Evolutionary conservation across 1,284 basidiomycete species (phyloP), one percentile per base, ranked within the genome.

Genomic region (Exobasidium cylindrosporum): DNA sequence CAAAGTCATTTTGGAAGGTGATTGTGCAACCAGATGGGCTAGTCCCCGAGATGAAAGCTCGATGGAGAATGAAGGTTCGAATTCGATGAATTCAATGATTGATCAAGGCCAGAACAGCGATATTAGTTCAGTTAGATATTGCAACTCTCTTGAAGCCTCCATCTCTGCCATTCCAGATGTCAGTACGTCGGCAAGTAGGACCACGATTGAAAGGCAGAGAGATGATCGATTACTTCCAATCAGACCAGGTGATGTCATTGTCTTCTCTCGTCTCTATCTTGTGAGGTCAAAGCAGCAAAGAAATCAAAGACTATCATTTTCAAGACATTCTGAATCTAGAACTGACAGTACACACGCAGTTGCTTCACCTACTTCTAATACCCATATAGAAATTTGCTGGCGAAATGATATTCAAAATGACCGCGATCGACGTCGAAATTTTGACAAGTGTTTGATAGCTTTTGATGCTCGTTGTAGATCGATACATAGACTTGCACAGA

Each of bases 361-460:
- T 44, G 53, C 53, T 23, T 55, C 53, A n/a, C 24, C 21, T 6
- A 4, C 32, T 55, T 14, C n/a, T n/a, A 11, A 29, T 21, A 14
- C 53, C 13, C n/a, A 13, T 23, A 11, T 55, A 14, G 53, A 55
- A 55, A 23, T 55, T 11, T 55, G 53, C 26, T 55, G 53, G 53
- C 14, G 53, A 55, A 30, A 26, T 44, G 30, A 13, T n/a, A 26
- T 50, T 31, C 21, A 24, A 10, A 23, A 31, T 7, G 29, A 14
- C 10, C 23, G 31, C 14, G 3, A 32, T 44, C 17, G 21, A 23
- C 53, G 29, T 4, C n/a, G 30, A 5, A 32, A 30, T 23, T 55
- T 55, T 28, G 53, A 55, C 23, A 29, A 26, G 5, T 23, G 23
- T 44, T 29, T 55, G 17, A 21, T 26, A 4, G 13, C 14, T 29